Conservation (phyloP, 768 basidiomycete species). For the Boletus speciosus region DNA sequence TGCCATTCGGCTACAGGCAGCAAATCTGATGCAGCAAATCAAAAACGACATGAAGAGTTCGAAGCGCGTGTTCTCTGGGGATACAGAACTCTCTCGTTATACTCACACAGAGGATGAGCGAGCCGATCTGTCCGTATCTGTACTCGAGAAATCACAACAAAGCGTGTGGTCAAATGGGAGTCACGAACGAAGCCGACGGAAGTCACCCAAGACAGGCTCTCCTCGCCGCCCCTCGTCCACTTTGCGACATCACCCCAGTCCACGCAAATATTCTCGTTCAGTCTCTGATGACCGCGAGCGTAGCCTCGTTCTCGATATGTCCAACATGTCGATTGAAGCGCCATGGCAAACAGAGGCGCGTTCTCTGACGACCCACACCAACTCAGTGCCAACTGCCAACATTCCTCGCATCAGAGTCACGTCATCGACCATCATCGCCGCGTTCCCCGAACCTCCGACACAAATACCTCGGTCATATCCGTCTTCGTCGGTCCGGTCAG, state of each 20-base stretch:
- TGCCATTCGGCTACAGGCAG: slow-evolving; percentile 73
- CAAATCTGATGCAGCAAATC: slow-evolving; percentile 81
- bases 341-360: slow-evolving; percentile 29
- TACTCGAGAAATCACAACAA: slow-evolving; percentile 21
- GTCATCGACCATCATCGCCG: slow-evolving; percentile 27
- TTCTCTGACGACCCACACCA: slow-evolving; percentile 9
- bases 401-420: slow-evolving; percentile 30
- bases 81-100: slow-evolving; percentile 52
- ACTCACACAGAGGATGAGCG: slow-evolving; percentile 20
- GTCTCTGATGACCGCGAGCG: slow-evolving; percentile 43
- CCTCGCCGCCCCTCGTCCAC: slow-evolving; percentile 35
- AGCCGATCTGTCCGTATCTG: slow-evolving; percentile 11
- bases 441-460: slow-evolving; percentile 32
- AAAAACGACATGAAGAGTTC: slow-evolving; percentile 67
- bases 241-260: slow-evolving; percentile 40
- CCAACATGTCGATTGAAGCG: slow-evolving; percentile 43
- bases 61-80: slow-evolving; percentile 69
- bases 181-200: slow-evolving; percentile 27
- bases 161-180: slow-evolving; percentile 28
- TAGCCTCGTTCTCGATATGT: slow-evolving; percentile 39
- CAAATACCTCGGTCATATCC: slow-evolving; percentile 39
- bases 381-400: slow-evolving; percentile 2
- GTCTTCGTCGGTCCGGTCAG: slow-evolving; percentile 48
- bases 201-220: slow-evolving; percentile 22
- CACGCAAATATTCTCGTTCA: slow-evolving; percentile 39